Conservation (phyloP, 768 basidiomycete genomes). For the Nidula microcarpa region DNA sequence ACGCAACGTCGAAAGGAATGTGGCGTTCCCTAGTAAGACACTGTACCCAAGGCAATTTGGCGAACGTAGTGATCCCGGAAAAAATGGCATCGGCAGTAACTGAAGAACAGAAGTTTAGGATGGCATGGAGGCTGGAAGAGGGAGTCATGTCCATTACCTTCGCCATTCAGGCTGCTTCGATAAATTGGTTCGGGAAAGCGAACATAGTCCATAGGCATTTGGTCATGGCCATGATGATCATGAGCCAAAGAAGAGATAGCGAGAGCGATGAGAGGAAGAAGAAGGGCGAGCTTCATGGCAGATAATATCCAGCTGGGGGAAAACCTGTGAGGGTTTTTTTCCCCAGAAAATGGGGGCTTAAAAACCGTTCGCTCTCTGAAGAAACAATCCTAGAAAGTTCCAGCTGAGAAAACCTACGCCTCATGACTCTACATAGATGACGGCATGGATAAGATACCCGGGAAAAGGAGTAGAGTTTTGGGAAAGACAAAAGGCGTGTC, state of each 20-base stretch:
- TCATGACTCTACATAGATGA: conserved; percentile 8
- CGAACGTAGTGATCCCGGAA: conserved; percentile 82
- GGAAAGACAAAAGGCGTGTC: conserved; percentile 28
- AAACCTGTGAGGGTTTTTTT: neutral
- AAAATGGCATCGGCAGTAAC: conserved; percentile 79
- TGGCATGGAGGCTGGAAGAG: neutral
- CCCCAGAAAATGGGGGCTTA: neutral
- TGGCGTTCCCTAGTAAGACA: conserved; percentile 66
- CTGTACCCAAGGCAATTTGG: conserved; percentile 80
- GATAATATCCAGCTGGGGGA: neutral
- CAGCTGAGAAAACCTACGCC: too few relatives aligned
- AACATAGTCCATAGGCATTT: conserved; percentile 66
- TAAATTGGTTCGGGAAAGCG: conserved; percentile 63
- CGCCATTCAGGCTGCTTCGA: conserved; percentile 43
- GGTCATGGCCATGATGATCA: conserved; percentile 39
- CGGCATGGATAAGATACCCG: conserved; percentile 14
- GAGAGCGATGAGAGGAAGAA: conserved; percentile 18
- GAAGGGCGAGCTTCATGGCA: conserved; percentile 14
- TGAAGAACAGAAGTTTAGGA: conserved; percentile 24
- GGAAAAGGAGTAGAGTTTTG: conserved; percentile 13
- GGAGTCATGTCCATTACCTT: conserved; percentile 36
- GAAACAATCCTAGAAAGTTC: neutral
- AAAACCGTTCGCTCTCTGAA: neutral
- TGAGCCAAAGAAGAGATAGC: conserved; percentile 27
- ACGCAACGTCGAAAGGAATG: conserved; percentile 71